Base-by-base conservation (phyloP, 305 asterid species). In the Fraxinus angustifolia region DNA sequence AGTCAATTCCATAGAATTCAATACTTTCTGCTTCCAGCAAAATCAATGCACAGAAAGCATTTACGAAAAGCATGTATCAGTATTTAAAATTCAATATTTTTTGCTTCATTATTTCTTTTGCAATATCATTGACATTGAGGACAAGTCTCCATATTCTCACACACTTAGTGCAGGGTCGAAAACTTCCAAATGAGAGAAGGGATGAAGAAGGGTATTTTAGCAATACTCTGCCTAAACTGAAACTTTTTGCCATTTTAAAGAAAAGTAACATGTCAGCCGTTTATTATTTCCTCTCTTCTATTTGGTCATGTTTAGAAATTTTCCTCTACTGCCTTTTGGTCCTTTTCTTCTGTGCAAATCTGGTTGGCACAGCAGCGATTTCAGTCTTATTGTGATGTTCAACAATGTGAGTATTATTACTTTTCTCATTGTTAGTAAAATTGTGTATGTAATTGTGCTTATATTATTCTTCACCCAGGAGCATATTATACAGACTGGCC, bases 401-500 rank as follows among this genome's bases (percentile, higher is more conserved):
- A 26, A 19, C 38, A 73, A 73, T 84, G 17, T 40, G 45, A 72
- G 75, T 30, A 73, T 67, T 73, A 56, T 79, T 73, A 73, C 60
- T 76, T 78, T n/a, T 68, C 12, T 70, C 8, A 10, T 21, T 84
- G 77, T 60, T 73, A 75, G 50, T 84, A 58, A 42, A 60, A 38
- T 17, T 53, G 31, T 80, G 84, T 79, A 82, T 42, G 81, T 81
- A 11, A 58, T 72, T 60, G 31, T 60, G 70, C 19, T 8, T 50
- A 45, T 83, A 71, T 65, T 73, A 8, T 80, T 73, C 79, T 85
- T 67, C 65, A 28, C 62, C 82, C 96, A 93, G 97, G 96, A 93
- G 84, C 93, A 93, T 88, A 84, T 76, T 40, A 81, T 93, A 68
- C 84, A 77, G 58, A 93, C 97, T 34, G 85, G 90, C 74, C 80